These are phyloP conservation scores for Claviceps digitariae DNA, from an alignment of 2,329 filamentous ascomycete genomes.

Conservation along the genomic window DNA sequence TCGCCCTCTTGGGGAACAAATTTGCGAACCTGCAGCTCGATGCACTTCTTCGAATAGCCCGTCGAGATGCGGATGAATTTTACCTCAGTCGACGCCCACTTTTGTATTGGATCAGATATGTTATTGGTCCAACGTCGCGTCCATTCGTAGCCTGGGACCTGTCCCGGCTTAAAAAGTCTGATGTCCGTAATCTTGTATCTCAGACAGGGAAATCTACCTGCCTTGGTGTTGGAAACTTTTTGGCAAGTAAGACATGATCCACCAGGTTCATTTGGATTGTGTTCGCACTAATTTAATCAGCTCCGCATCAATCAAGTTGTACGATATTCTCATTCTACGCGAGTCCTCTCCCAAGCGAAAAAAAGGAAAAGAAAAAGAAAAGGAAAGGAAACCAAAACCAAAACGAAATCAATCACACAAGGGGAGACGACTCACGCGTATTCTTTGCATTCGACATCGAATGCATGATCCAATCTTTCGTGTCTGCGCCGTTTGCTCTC, in stretches of 20 bases:
- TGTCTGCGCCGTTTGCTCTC: slow-evolving; percentile 42
- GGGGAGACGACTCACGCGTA: slow-evolving; percentile 34
- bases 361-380: neutral
- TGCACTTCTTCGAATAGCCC: slow-evolving; percentile 33
- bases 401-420: too few species aligned
- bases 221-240: slow-evolving; percentile 35
- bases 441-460: slow-evolving; percentile 47
- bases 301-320: neutral
- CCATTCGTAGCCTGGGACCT: slow-evolving; percentile 46
- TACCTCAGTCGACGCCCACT: slow-evolving; percentile 39
- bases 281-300: slow-evolving; percentile 32
- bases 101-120: slow-evolving; percentile 39
- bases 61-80: slow-evolving; percentile 38
- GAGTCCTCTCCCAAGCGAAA: too few species aligned
- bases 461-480: slow-evolving; percentile 46
- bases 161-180: slow-evolving; percentile 42
- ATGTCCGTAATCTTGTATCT: slow-evolving; percentile 49
- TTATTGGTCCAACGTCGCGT: slow-evolving; percentile 44
- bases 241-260: slow-evolving; percentile 40
- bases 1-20: slow-evolving; percentile 44
- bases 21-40: slow-evolving; percentile 37
- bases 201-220: slow-evolving; percentile 42
- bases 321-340: neutral
- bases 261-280: slow-evolving; percentile 30
- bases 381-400: too few species aligned